Conservation (phyloP, 257 asterid genomes). For the Agastache rugosa region DNA sequence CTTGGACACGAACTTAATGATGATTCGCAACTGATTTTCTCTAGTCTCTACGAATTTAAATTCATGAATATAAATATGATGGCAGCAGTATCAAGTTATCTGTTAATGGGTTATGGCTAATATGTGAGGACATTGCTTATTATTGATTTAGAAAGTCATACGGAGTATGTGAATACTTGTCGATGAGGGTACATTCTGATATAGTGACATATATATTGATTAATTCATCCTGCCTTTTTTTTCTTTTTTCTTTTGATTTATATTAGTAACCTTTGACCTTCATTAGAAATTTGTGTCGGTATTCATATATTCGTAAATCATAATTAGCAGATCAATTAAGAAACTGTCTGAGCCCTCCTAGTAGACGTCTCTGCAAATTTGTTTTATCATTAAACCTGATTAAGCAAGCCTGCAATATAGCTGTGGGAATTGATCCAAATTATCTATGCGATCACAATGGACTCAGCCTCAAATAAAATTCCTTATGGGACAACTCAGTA, state of each 20-base stretch:
- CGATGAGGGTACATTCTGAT: neutral
- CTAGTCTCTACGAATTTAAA: neutral
- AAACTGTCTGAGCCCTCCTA: neutral
- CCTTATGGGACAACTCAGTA: neutral
- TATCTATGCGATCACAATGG: neutral
- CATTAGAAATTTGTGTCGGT: neutral
- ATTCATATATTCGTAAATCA: neutral
- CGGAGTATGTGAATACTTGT: neutral
- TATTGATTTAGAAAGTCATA: neutral
- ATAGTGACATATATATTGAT: constrained; percentile 2
- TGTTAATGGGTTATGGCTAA: neutral
- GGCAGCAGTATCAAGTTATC: neutral
- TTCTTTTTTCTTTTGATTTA: neutral
- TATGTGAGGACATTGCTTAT: neutral
- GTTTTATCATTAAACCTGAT: neutral
- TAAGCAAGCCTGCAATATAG: constrained; percentile 1
- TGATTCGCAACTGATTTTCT: neutral
- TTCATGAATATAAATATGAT: constrained; percentile 4
- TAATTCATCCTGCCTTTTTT: neutral
- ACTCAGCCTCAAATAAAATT: neutral
- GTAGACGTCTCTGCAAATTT: neutral
- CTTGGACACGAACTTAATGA: neutral
- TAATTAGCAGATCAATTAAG: neutral
- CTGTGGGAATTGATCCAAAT: constrained; percentile 9
- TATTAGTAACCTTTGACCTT: neutral